Conservation (phyloP, 345 rosid species). For the Syzygium oleosum region DNA sequence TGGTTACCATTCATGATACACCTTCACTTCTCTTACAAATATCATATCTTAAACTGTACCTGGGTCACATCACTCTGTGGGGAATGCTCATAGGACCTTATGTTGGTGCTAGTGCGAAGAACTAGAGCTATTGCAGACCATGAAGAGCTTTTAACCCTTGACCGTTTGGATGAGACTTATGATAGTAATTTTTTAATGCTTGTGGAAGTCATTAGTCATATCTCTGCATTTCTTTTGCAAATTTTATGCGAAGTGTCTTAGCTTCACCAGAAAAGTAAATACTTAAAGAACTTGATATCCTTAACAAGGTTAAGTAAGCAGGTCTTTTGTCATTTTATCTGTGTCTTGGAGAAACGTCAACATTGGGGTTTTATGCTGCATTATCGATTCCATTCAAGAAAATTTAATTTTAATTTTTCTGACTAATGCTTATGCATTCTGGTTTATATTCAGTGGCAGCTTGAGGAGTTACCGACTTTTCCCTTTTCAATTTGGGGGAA, state of each 20-base stretch:
- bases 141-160: background rate
- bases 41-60: background rate
- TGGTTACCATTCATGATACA: background rate
- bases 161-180: background rate
- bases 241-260: background rate
- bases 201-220: background rate
- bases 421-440: background rate
- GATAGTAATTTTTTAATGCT: background rate
- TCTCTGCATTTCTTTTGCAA: background rate
- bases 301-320: background rate
- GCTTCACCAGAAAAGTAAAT: background rate
- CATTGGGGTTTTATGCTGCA: background rate
- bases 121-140: background rate
- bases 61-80: background rate
- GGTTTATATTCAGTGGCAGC: background rate
- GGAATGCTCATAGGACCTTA: background rate
- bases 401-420: background rate
- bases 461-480: background rate
- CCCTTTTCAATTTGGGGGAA: background rate
- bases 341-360: background rate
- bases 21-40: background rate
- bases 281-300: background rate
- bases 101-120: background rate
- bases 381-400: background rate
- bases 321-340: background rate